Evolutionary conservation across 257 asterid species (phyloP), one percentile per base, ranked within the genome.

Genomic region (Verbena officinalis): DNA sequence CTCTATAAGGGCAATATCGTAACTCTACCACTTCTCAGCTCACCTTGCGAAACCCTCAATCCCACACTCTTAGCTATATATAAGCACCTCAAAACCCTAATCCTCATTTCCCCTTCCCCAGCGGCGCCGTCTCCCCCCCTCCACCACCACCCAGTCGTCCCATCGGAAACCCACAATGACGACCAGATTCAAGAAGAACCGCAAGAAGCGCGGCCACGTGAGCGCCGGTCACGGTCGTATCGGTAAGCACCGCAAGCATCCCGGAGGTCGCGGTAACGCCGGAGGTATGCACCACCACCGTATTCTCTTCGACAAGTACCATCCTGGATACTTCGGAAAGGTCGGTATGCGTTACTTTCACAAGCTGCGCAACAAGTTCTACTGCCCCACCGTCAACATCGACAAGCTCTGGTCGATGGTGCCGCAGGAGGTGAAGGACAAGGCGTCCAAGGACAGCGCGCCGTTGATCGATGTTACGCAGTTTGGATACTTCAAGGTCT

Each of bases 261-360:
- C 94, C n/a, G 87, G 86, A 3, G 95, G 95, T 21, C 86, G 95
- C 12, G 95, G 90, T 33, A 86, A 86, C 52, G 95, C 90, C 43
- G 95, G 95, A 31, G 95, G 95, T 1, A 83, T 86, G 88, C 95
- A 86, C 70, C 95, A 86, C 77, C 95, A 86, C 86, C 82, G 90
- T 2, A 86, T 86, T 78, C 86, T 86, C 54, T 86, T 86, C 81
- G 95, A 86, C 77, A 86, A 86, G 83, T 85, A 85, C 34, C 93
- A 85, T 17, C 93, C 89, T 0, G 89, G 93, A 1, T 86, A 83
- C 81, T 86, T 86, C 71, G 90, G 94, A 0, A 86, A 86, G 56
- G 94, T 86, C 38, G 94, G 94, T 73, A 83, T 86, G 94, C 80
- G 84, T 3, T 84, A 84, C 65, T 84, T 84, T 77, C 90, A 84